These are phyloP conservation scores for Gynostemma pentaphyllum DNA, from an alignment of 306 rosid genomes.

Conservation along the genomic window DNA sequence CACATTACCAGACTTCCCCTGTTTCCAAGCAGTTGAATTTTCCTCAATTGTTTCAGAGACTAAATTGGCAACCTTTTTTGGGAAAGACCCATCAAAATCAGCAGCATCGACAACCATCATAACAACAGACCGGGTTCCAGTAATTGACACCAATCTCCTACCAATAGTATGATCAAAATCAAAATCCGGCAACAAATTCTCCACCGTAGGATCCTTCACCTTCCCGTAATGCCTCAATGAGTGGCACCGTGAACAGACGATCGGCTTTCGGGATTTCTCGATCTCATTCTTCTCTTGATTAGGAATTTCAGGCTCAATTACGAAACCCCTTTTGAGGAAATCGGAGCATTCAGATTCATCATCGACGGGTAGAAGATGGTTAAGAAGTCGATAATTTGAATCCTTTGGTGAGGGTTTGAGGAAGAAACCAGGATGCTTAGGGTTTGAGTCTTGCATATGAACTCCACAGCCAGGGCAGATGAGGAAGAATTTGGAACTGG, in stretches of 20 bases:
- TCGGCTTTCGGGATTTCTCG: constrained; percentile 39
- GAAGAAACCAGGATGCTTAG: constrained; percentile 79
- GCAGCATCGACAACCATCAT: constrained; percentile 73
- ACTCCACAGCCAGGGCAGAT: constrained; percentile 95
- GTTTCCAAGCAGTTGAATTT: constrained; percentile 52
- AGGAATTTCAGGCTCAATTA: constrained; percentile 37
- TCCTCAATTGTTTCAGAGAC: constrained; percentile 69
- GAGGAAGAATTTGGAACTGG: constrained; percentile 18
- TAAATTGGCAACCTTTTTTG: constrained; percentile 57
- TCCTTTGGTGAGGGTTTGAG: constrained; percentile 61
- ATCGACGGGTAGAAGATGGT: constrained; percentile 44
- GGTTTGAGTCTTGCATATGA: constrained; percentile 56
- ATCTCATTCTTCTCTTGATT: constrained; percentile 11
- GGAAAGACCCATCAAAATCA: constrained; percentile 90
- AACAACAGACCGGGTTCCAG: constrained; percentile 64
- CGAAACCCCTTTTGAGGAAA: constrained; percentile 53
- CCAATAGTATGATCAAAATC: constrained; percentile 84
- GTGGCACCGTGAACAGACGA: constrained; percentile 84
- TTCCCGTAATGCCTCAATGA: constrained; percentile 81
- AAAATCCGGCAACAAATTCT: constrained; percentile 79
- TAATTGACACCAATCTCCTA: constrained; percentile 45
- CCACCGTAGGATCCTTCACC: constrained; percentile 77
- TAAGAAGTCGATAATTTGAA: constrained; percentile 25
- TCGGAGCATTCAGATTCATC: constrained; percentile 58
- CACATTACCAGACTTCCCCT: constrained; percentile 77